Base-by-base conservation (phyloP, 352 stramenopile species). In the Plasmopara muralis region DNA sequence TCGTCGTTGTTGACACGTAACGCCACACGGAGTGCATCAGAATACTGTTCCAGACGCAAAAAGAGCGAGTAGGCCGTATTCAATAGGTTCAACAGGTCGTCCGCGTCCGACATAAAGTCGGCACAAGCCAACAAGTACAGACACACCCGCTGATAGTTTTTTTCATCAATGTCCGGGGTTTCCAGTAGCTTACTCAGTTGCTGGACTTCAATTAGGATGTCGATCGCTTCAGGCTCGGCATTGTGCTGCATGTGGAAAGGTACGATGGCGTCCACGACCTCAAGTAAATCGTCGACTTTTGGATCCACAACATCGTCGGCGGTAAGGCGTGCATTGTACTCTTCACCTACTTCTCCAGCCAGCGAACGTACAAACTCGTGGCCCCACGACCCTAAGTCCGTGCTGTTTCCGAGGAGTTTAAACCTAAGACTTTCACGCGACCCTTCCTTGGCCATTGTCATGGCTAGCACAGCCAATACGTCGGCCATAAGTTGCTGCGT, bases 181-280 rank as follows among this genome's bases (percentile, higher is more conserved):
- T 91, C 66, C n/a, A 98, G 72, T 34, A 99, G 74, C 62, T 97
- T 97, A 43, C 87, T 69, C 9, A 99, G 80, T 60, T 97, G 77
- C 70, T 99, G 94, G 31, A 99, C 96, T 82, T 99, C 97, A 58
- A 99, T 95, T 42, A 99, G 76, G 25, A 99, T 93, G 71, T 99
- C 97, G 34, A 99, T 95, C 16, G 97, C 97, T 77, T 99, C 97
- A 0, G 96, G 94, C 70, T 99, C 96, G 5, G 97, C 96, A 67
- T 99, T 99, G 77, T 99, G 97, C 59, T 96, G 75, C 67, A 99
- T 95, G 82, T 99, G 95, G 77, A 99, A 99, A 4, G 96, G 96
- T 50, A 99, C 95, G 65, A 99, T 99, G 10, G 96, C 91, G 70
- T 99, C 90, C 44, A 99, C 96, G 55, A 99, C 89, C 54, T 70